Percentiles rank a stretch among this genome's conserved stretches.
These are phyloP conservation scores for Detonula confervacea DNA, from an alignment of 352 stramenopile genomes.

Conservation along the genomic window DNA sequence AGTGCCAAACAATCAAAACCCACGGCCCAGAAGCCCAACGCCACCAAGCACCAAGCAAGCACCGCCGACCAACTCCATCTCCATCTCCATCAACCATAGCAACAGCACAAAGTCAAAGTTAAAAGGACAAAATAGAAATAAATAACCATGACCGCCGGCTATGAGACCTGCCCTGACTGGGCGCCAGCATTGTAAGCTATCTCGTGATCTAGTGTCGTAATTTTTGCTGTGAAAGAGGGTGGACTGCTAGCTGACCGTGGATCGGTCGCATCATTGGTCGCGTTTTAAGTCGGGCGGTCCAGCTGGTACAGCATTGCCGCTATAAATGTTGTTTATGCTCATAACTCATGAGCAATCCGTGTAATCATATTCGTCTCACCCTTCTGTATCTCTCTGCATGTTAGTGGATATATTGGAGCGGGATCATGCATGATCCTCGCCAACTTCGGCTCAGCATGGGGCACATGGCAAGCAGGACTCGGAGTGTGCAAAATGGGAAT, in stretches of 20 bases:
- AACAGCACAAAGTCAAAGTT: too few species aligned
- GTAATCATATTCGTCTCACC: slow-evolving; percentile 7
- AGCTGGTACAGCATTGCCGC: background rate
- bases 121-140: slow-evolving; percentile 38
- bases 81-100: too few species aligned
- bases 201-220: background rate
- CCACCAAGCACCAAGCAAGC: too few species aligned
- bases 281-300: background rate
- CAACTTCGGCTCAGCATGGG: slow-evolving; percentile 94
- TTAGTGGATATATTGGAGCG: slow-evolving; percentile 97
- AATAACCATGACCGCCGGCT: slow-evolving; percentile 48
- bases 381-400: slow-evolving; percentile 7
- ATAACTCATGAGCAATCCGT: background rate
- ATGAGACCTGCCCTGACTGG: slow-evolving; percentile 72
- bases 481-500: slow-evolving; percentile 95
- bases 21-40: too few species aligned
- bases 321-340: too few species aligned
- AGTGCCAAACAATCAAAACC: too few species aligned
- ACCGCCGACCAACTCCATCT: too few species aligned
- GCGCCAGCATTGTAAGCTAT: slow-evolving; percentile 77
- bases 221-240: background rate
- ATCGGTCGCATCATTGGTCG: background rate
- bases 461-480: slow-evolving; percentile 96
- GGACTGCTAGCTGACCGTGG: background rate
- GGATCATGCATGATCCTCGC: slow-evolving; percentile 86